phyloP scores from a whole-genome alignment of 23 red algal genomes.

The Cyanidiococcus yangmingshanensis region DNA sequence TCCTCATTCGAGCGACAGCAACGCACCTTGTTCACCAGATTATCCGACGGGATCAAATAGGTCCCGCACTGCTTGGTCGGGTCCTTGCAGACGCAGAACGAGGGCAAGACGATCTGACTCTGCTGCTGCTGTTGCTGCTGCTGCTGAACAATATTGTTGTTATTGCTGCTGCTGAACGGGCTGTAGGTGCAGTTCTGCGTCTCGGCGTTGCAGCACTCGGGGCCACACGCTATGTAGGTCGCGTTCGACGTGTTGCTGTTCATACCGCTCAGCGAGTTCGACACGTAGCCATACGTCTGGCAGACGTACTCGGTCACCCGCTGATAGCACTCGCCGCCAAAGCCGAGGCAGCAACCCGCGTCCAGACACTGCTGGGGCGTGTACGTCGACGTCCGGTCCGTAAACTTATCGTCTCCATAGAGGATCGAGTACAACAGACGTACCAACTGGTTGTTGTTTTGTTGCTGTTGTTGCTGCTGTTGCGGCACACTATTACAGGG shows the following conservation, averaged over 20 bases:
- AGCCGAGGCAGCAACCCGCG: slow-evolving; percentile 3
- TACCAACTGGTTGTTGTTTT: not conserved
- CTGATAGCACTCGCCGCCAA: slow-evolving; percentile 13
- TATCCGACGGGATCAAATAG: slow-evolving; percentile 14
- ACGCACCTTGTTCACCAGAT: slow-evolving; percentile 18
- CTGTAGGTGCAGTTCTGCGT: slow-evolving; percentile 16
- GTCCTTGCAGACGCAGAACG: slow-evolving; percentile 20
- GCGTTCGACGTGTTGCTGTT: not conserved
- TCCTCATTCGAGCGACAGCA: not conserved
- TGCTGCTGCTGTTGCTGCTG: not conserved
- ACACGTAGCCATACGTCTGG: not conserved
- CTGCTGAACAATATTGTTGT: too few species aligned
- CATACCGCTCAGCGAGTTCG: not conserved
- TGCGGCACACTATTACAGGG: not conserved
- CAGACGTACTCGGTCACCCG: slow-evolving; percentile 4
- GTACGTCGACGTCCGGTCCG: not conserved
- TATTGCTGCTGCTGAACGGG: not conserved
- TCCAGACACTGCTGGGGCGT: slow-evolving; percentile 17
- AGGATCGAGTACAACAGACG: not conserved
- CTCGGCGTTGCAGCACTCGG: slow-evolving; percentile 20
- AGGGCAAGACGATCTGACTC: not conserved
- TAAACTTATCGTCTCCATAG: not conserved
- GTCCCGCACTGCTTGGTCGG: slow-evolving; percentile 2
- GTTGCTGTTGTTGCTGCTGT: not conserved
- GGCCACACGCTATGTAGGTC: not conserved